phyloP scores from a whole-genome alignment of 805 yeast genomes.

The Cyberlindnera subsufficiens region DNA sequence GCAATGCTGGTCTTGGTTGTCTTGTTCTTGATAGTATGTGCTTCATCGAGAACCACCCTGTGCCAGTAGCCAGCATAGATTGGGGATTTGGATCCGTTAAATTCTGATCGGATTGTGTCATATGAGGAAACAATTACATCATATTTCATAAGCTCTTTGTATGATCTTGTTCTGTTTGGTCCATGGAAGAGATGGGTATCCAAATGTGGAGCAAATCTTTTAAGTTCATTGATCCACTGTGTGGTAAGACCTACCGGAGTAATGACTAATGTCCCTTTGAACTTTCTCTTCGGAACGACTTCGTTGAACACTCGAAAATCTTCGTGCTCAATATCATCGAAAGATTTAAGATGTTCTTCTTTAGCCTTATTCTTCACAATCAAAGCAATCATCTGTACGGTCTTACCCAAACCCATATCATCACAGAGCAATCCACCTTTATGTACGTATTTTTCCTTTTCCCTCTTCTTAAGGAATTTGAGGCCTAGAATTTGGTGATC shows the following conservation, averaged over 20 bases:
- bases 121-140: slow-evolving; percentile 70
- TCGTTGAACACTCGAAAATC: slow-evolving; percentile 2
- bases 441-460: slow-evolving; percentile 17
- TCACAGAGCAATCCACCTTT: slow-evolving; percentile 72
- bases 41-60: slow-evolving; percentile 57
- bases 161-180: slow-evolving; percentile 29
- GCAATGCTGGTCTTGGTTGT: slow-evolving; percentile 42
- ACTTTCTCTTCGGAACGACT: slow-evolving; percentile 11
- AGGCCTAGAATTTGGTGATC: slow-evolving; percentile 45
- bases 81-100: slow-evolving; percentile 19
- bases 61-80: slow-evolving; percentile 32
- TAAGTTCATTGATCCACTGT: slow-evolving; percentile 70
- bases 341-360: slow-evolving; percentile 7
- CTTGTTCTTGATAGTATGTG: slow-evolving; percentile 53
- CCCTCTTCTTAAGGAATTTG: slow-evolving; percentile 34
- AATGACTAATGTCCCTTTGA: slow-evolving; percentile 49
- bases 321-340: slow-evolving; percentile 5
- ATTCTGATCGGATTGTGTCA: slow-evolving; percentile 43
- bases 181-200: slow-evolving; percentile 52
- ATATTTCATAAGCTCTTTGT: slow-evolving; percentile 34
- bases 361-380: slow-evolving; percentile 28
- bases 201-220: slow-evolving; percentile 41
- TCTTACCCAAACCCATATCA: slow-evolving; percentile 89
- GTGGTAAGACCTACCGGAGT: slow-evolving; percentile 70
- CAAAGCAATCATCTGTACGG: slow-evolving; percentile 70